Percentiles rank a stretch among this genome's conserved stretches.
These are phyloP conservation scores for Penicillium sp. DNA, from an alignment of 2,329 filamentous ascomycete species.

Conservation along the genomic window DNA sequence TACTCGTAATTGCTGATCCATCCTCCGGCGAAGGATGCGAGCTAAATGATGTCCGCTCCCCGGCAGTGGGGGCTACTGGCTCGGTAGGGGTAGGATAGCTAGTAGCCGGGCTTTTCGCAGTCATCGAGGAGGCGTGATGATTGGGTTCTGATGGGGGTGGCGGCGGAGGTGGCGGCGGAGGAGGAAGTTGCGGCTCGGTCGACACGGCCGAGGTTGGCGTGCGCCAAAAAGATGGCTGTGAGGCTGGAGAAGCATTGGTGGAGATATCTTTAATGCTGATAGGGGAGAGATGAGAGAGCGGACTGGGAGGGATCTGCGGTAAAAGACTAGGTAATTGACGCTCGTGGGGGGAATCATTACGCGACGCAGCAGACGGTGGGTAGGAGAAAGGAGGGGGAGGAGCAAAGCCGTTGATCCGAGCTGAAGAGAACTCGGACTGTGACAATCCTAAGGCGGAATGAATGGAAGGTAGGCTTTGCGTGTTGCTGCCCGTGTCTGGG, in stretches of 20 bases:
- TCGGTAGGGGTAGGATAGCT: slow-evolving; percentile 45
- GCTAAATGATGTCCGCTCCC: slow-evolving; percentile 24
- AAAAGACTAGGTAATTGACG: slow-evolving; percentile 31
- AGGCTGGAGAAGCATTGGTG: slow-evolving; percentile 36
- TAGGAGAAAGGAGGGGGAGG: slow-evolving; percentile 25
- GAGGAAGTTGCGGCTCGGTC: not conserved
- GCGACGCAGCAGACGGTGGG: slow-evolving; percentile 27
- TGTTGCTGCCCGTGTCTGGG: slow-evolving; percentile 29
- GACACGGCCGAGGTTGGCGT: slow-evolving; percentile 9
- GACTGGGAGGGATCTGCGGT: slow-evolving; percentile 33
- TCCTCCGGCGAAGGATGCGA: slow-evolving; percentile 26
- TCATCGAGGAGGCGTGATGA: slow-evolving; percentile 24
- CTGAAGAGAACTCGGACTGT: slow-evolving; percentile 28
- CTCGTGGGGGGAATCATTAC: slow-evolving; percentile 30
- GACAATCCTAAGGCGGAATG: slow-evolving; percentile 37
- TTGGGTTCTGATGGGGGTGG: slow-evolving; percentile 17
- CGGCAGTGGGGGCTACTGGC: slow-evolving; percentile 20
- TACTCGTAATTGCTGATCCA: slow-evolving; percentile 10
- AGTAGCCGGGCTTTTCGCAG: slow-evolving; percentile 35
- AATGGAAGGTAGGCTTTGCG: slow-evolving; percentile 43
- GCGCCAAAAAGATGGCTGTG: slow-evolving; percentile 31
- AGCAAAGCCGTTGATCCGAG: slow-evolving; percentile 26
- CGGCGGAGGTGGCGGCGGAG: slow-evolving; percentile 25
- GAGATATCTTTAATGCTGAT: slow-evolving; percentile 39
- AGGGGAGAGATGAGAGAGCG: slow-evolving; percentile 40